Conservation (phyloP, 1,139 yeast genomes). For the Saccharomyces pastorianus region DNA sequence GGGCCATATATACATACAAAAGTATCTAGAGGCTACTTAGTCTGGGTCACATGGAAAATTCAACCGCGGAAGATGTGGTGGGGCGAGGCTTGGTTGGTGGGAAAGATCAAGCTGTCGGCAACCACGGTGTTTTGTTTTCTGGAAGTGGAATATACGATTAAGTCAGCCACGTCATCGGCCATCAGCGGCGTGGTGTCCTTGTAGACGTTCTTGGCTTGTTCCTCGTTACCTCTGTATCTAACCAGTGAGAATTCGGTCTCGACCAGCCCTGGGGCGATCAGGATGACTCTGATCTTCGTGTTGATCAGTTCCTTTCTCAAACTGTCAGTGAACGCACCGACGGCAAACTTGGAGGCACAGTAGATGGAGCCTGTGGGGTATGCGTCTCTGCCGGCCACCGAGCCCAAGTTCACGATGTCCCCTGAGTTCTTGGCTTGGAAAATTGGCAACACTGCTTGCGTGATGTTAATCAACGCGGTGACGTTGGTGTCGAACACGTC, state of each 20-base stretch:
- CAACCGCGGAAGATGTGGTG: conserved; percentile 40
- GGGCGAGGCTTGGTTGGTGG: conserved; percentile 73
- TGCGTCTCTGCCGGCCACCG: conserved; percentile 85
- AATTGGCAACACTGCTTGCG: conserved; percentile 57
- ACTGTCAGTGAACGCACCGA: conserved; percentile 65
- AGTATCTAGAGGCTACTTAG: not conserved
- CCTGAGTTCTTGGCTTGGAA: conserved; percentile 53
- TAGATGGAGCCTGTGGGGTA: conserved; percentile 83
- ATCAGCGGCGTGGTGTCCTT: conserved; percentile 62
- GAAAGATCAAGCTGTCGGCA: conserved; percentile 71
- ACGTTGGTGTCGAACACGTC: conserved; percentile 62
- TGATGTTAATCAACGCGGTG: conserved; percentile 58
- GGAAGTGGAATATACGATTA: conserved; percentile 62
- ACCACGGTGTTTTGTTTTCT: conserved; percentile 68
- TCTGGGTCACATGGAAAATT: not conserved
- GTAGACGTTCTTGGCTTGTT: conserved; percentile 64
- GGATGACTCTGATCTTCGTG: conserved; percentile 70
- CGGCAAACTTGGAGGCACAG: conserved; percentile 80
- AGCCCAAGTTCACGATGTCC: conserved; percentile 75
- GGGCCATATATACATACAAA: not conserved
- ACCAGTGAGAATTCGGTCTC: conserved; percentile 80
- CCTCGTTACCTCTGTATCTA: conserved; percentile 63
- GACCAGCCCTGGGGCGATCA: conserved; percentile 82
- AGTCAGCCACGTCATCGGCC: conserved; percentile 76
- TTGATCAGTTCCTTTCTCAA: conserved; percentile 70